Conservation (phyloP, 257 asterid species). For the Cinchona pubescens region DNA sequence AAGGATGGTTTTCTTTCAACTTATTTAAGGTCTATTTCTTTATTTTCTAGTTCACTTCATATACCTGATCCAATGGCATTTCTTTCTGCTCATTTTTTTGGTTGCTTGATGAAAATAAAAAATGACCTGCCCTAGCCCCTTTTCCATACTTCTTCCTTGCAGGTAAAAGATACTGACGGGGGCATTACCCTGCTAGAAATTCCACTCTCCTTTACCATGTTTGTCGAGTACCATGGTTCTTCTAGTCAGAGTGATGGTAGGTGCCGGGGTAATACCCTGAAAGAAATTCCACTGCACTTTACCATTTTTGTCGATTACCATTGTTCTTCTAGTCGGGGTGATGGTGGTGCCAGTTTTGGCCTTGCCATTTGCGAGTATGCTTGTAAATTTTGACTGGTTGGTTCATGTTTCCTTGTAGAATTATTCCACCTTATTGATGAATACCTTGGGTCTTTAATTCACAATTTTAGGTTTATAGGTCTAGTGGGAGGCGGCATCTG, state of each 20-base stretch:
- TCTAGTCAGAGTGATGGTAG: conserved; percentile 37
- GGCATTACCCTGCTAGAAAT: conserved; percentile 56
- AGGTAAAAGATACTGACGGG: conserved; percentile 69
- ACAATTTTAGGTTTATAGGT: conserved; percentile 44
- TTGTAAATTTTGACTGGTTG: not conserved
- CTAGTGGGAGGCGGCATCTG: conserved; percentile 68
- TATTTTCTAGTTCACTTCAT: not conserved
- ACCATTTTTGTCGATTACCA: conserved; percentile 45
- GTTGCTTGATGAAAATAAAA: too few relatives aligned
- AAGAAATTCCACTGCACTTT: conserved; percentile 55
- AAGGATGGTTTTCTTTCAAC: not conserved
- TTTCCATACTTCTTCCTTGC: not conserved
- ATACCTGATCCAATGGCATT: not conserved
- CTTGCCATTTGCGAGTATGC: conserved; percentile 71
- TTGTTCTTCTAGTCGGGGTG: conserved; percentile 32
- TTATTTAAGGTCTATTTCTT: not conserved
- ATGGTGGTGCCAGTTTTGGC: conserved; percentile 54
- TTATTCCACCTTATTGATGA: not conserved
- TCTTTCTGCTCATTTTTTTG: too few relatives aligned
- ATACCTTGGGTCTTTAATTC: not conserved
- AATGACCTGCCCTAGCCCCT: too few relatives aligned
- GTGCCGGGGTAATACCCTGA: conserved; percentile 54
- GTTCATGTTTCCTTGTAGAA: not conserved
- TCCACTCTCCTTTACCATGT: conserved; percentile 58
- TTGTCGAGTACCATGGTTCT: conserved; percentile 31